phyloP scores from a whole-genome alignment of 129 eudicot species.

The Lonicera japonica region DNA sequence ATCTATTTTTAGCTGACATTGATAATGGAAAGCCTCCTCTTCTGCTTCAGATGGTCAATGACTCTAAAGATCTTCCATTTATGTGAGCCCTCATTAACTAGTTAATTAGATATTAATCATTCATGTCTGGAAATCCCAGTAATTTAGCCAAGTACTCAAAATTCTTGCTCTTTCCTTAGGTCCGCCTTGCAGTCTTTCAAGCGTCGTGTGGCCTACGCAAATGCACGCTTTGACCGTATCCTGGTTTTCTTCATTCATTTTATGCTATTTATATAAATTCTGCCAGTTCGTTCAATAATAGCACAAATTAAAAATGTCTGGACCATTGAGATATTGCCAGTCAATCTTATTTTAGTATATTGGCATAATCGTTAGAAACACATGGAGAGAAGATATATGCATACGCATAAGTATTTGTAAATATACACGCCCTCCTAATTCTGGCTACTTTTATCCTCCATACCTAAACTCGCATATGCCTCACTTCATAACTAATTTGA shows the following conservation, averaged over 20 bases:
- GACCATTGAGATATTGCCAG: too few relatives aligned
- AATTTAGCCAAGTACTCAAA: background rate
- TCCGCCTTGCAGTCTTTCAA: conserved; percentile 82
- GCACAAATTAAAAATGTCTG: background rate
- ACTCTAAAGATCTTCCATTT: conserved; percentile 61
- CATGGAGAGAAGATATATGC: too few relatives aligned
- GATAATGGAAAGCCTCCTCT: conserved; percentile 75
- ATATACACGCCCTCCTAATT: too few relatives aligned
- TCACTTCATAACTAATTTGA: too few relatives aligned
- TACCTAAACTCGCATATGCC: too few relatives aligned
- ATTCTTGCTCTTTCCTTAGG: conserved; percentile 33
- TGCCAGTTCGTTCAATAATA: background rate
- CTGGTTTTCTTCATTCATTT: conserved; percentile 16
- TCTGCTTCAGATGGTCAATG: conserved; percentile 71
- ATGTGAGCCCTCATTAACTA: conserved; percentile 41
- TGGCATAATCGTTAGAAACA: too few relatives aligned
- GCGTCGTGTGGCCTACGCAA: conserved; percentile 82
- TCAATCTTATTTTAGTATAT: too few relatives aligned
- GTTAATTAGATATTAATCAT: conserved; percentile 2
- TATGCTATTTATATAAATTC: background rate
- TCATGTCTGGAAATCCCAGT: conserved; percentile 2
- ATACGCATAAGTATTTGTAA: too few relatives aligned
- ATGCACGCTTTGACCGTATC: conserved; percentile 91
- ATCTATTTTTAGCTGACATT: conserved; percentile 62
- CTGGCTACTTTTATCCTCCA: too few relatives aligned